A percentile compares a stretch with the other conserved stretches of the same genome.
Conservation (phyloP, 2,329 filamentous ascomycete genomes). For the Sclerotinia glacialis region DNA sequence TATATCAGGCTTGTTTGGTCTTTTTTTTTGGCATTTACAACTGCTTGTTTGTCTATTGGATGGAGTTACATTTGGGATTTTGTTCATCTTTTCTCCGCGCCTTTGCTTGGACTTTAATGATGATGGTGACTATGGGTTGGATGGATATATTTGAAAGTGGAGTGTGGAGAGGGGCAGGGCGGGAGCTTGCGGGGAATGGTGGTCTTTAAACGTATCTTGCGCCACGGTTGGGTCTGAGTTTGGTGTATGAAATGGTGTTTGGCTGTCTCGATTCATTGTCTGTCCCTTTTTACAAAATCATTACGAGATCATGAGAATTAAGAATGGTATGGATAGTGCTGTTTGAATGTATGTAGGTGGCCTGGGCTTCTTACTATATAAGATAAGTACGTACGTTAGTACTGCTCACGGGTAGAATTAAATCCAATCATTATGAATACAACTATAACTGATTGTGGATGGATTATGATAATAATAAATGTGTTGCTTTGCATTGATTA, state of each 20-base stretch:
- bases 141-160: constrained; percentile 18
- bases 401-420: constrained; percentile 11
- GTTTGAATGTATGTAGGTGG: constrained; percentile 9
- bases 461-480: background rate
- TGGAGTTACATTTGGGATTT: constrained; percentile 8
- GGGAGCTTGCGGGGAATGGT: constrained; percentile 9
- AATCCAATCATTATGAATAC: constrained; percentile 8
- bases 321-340: constrained; percentile 9
- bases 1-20: constrained; percentile 14
- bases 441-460: background rate
- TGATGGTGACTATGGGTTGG: constrained; percentile 9
- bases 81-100: constrained; percentile 10
- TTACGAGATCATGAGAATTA: constrained; percentile 16
- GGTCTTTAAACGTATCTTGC: constrained; percentile 10
- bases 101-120: constrained; percentile 16
- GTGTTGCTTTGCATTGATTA: background rate
- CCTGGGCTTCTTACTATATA: background rate
- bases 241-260: constrained; percentile 12
- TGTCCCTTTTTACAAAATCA: constrained; percentile 8
- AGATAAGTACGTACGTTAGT: constrained; percentile 15
- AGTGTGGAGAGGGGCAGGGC: background rate
- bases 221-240: background rate
- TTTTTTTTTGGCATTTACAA: constrained; percentile 16
- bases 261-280: constrained; percentile 11
- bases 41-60: constrained; percentile 13